A percentile compares a stretch with the other conserved stretches of the same genome.
These are phyloP conservation scores for Pyrenophora graminea DNA, from an alignment of 2,329 filamentous ascomycete species.

Conservation along the genomic window DNA sequence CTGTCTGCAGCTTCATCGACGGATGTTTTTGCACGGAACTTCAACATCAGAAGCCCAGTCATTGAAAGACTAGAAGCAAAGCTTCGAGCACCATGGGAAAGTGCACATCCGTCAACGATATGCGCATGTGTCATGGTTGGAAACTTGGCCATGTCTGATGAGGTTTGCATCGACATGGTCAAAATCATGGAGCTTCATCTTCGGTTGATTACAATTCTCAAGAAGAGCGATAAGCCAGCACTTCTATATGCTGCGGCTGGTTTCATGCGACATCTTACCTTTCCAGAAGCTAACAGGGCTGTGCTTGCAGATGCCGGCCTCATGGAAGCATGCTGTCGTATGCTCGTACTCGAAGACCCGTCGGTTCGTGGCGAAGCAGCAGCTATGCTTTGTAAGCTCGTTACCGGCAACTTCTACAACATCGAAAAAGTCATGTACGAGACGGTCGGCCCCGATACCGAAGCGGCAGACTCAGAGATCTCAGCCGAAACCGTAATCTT, in stretches of 20 bases:
- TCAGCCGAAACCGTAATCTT: constrained; percentile 31
- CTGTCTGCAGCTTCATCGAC: constrained; percentile 41
- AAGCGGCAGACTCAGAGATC: constrained; percentile 17
- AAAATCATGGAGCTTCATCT: constrained; percentile 38
- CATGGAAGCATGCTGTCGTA: constrained; percentile 34
- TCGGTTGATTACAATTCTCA: constrained; percentile 35
- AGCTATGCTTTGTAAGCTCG: constrained; percentile 41
- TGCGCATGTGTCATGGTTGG: constrained; percentile 46
- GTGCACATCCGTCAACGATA: constrained; percentile 33
- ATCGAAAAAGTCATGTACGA: constrained; percentile 36
- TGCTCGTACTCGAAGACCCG: constrained; percentile 35
- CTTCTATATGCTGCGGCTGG: constrained; percentile 45
- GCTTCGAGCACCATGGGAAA: constrained; percentile 20
- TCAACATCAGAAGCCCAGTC: constrained; percentile 32
- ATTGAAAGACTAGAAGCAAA: constrained; percentile 35
- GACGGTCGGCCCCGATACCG: constrained; percentile 19
- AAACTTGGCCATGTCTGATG: constrained; percentile 45
- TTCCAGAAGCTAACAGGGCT: constrained; percentile 39
- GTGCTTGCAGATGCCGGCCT: constrained; percentile 39
- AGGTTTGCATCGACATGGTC: constrained; percentile 42
- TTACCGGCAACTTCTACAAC: constrained; percentile 38
- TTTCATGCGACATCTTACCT: constrained; percentile 44
- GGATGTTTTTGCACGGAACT: constrained; percentile 38
- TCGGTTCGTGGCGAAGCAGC: constrained; percentile 43
- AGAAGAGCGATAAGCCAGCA: constrained; percentile 31